These are phyloP conservation scores for Xylariaceae sp. DNA, from an alignment of 2,329 filamentous ascomycete genomes.

Conservation along the genomic window DNA sequence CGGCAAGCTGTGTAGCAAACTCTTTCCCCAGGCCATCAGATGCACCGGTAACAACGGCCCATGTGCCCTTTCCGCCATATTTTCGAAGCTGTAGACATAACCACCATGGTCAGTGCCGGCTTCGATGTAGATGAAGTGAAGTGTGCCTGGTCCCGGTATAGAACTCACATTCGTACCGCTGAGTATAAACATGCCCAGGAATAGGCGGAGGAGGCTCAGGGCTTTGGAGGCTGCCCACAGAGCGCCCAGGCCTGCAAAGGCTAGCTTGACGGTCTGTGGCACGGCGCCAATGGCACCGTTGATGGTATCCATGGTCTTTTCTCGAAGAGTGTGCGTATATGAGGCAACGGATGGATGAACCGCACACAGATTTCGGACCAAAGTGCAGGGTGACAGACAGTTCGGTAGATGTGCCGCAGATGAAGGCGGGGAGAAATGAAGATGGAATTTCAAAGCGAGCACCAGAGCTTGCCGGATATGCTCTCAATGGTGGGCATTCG, in stretches of 20 bases:
- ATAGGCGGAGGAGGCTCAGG: conserved; percentile 64
- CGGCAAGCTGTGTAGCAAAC: conserved; percentile 87
- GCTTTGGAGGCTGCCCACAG: conserved; percentile 63
- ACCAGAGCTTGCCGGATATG: too few relatives aligned
- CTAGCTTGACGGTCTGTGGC: conserved; percentile 54
- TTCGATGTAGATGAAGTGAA: not conserved
- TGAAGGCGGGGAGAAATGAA: too few relatives aligned
- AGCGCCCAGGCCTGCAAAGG: conserved; percentile 62
- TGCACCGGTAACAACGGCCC: conserved; percentile 93
- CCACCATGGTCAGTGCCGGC: conserved; percentile 28
- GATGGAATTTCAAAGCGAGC: too few relatives aligned
- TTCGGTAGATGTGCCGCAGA: too few relatives aligned
- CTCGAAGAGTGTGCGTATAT: not conserved
- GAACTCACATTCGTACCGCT: conserved; percentile 64
- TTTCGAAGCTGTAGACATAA: conserved; percentile 72
- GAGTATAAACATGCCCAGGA: conserved; percentile 73
- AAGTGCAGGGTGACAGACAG: too few relatives aligned
- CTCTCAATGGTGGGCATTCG: too few relatives aligned
- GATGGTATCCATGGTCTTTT: conserved; percentile 42
- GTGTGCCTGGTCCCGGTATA: not conserved
- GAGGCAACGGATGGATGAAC: too few relatives aligned
- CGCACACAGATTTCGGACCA: too few relatives aligned
- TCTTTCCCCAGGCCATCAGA: conserved; percentile 98
- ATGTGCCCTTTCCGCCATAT: conserved; percentile 90
- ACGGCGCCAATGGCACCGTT: conserved; percentile 46